Base-by-base conservation (phyloP, 768 basidiomycete genomes). In the Tulasnella sp. region DNA sequence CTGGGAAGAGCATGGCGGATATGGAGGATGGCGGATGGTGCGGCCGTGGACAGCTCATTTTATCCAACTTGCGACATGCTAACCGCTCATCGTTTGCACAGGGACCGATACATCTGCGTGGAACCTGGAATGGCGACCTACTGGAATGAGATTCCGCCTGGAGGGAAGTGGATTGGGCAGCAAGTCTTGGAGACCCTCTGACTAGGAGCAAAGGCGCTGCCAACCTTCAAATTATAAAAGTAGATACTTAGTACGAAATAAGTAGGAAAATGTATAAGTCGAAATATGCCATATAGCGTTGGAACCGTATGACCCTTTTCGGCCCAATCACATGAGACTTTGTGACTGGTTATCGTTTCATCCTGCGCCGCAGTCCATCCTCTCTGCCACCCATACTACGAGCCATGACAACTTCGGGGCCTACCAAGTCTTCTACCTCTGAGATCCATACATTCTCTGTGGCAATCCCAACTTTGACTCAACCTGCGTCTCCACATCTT, bases 1-100 rank as follows among this genome's bases (percentile, higher is more conserved):
- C 70, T 11, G 91, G 91, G 0, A 73, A 74, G 22, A 84, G 80
- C 66, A 85, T 98, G 8, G 81, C 70, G 11, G 94, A 99, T 68
- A 91, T 99, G 90, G 90, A 97, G 67, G 76, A 78, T 4, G 78
- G 78, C 0, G 94, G 93, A 68, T 93, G 89, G 89, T 92, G 68
- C 62, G 80, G n/a, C n/a, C n/a, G n/a, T n/a, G n/a, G n/a, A n/a
- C n/a, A n/a, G n/a, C n/a, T n/a, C n/a, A n/a, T n/a, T n/a, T n/a
- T n/a, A n/a, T n/a, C n/a, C n/a, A n/a, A n/a, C n/a, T n/a, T n/a
- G n/a, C n/a, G n/a, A n/a, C n/a, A n/a, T n/a, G n/a, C n/a, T n/a
- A n/a, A n/a, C n/a, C n/a, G n/a, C 19, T 1, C 15, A 15, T 30
- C 10, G 10, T 41, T 30, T 8, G 17, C 2, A 10, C 38, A 87